These are phyloP conservation scores for Coniochaeta sp. DNA, from an alignment of 2,329 filamentous ascomycete genomes.

Conservation along the genomic window DNA sequence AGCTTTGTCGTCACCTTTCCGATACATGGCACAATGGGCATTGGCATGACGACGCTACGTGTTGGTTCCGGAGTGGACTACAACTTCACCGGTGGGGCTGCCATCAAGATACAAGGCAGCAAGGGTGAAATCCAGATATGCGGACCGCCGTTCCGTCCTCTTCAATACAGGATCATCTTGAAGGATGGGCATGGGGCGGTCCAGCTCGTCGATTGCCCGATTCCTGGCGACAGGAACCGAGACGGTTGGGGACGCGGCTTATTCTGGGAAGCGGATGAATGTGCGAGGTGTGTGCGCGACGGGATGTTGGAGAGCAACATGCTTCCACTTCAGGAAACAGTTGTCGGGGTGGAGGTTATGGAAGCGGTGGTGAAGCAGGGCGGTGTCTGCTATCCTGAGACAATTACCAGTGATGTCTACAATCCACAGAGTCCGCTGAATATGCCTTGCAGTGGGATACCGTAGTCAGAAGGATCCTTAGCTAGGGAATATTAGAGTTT, in stretches of 20 bases:
- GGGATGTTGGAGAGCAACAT: conserved; percentile 68
- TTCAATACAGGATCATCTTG: conserved; percentile 56
- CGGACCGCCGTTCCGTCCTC: conserved; percentile 64
- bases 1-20: conserved; percentile 73
- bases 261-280: conserved; percentile 52
- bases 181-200: conserved; percentile 37
- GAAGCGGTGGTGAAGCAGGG: conserved; percentile 48
- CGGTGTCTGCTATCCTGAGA: conserved; percentile 44
- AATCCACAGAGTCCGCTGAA: conserved; percentile 56
- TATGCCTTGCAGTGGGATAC: too few species aligned
- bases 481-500: too few species aligned
- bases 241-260: conserved; percentile 69
- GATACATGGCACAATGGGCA: conserved; percentile 57
- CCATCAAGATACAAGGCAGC: conserved; percentile 73
- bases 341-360: conserved; percentile 75
- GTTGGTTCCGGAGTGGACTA: conserved; percentile 55
- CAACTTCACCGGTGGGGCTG: conserved; percentile 51
- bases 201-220: conserved; percentile 45
- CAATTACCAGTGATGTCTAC: conserved; percentile 50
- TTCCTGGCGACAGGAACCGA: conserved; percentile 41
- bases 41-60: conserved; percentile 62
- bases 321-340: conserved; percentile 67
- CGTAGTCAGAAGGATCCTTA: too few species aligned
- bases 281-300: conserved; percentile 51
- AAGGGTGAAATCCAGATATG: conserved; percentile 77